Evolutionary conservation across 768 basidiomycete genomes (phyloP).

Genomic region (Leucogyrophana mollusca): DNA sequence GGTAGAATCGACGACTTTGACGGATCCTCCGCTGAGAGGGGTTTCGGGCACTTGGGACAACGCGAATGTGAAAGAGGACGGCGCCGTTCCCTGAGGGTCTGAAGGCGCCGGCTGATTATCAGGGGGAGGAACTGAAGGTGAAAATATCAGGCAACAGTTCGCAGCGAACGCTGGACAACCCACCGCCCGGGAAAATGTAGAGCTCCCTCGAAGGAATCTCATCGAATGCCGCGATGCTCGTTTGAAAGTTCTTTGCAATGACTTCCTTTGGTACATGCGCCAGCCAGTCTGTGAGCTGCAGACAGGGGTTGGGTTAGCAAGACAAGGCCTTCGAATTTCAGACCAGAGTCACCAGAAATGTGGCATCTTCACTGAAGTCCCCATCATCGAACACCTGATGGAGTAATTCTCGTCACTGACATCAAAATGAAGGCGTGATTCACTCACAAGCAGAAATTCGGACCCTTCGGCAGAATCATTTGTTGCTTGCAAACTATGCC

Average conservation of each 20-base stretch:
- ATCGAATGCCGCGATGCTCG: constrained; percentile 36
- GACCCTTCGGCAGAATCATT: constrained; percentile 42
- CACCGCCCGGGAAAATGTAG: constrained; percentile 52
- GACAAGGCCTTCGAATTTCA: not conserved
- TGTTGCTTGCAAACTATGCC: constrained; percentile 43
- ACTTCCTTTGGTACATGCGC: constrained; percentile 56
- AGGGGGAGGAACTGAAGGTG: constrained; percentile 31
- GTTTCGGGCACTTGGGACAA: constrained; percentile 46
- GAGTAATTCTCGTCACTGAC: not conserved
- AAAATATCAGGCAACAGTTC: not conserved
- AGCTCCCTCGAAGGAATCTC: constrained; percentile 45
- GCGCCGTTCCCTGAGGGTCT: constrained; percentile 45
- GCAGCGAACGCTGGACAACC: constrained; percentile 4
- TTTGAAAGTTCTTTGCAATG: constrained; percentile 52
- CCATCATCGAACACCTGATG: constrained; percentile 51
- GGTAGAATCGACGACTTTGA: constrained; percentile 51
- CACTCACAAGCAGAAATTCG: constrained; percentile 49
- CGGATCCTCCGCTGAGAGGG: constrained; percentile 43
- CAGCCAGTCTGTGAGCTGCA: constrained; percentile 53
- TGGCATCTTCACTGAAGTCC: constrained; percentile 49
- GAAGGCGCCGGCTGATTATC: constrained; percentile 32
- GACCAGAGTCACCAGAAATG: constrained; percentile 42
- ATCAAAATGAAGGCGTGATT: not conserved
- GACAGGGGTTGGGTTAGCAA: not conserved
- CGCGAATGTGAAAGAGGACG: constrained; percentile 45